Base-by-base conservation (phyloP, 768 basidiomycete genomes). In the Kwoniella bestiolae region DNA sequence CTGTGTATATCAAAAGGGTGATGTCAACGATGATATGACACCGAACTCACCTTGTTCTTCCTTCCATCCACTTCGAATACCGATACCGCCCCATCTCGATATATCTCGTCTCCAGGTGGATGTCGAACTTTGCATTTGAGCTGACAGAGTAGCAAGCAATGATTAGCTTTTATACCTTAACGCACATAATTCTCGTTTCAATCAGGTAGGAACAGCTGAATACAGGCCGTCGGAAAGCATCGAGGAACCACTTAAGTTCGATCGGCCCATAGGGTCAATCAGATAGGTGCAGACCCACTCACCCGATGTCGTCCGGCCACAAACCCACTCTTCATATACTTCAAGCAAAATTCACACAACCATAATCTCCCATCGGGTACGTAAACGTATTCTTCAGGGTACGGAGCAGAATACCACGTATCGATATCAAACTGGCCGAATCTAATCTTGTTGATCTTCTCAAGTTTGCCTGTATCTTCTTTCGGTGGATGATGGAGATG, bases 391-490 rank as follows among this genome's bases (percentile, higher is more conserved):
- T 99, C 96, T 78, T 98, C 95, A 0, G 96, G 95, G 79, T 97
- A 98, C 5, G 96, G 96, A 25, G 96, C 96, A 78, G 96, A 93
- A 80, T 92, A 98, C 96, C 96, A 99, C 3, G 96, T 98, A 79
- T 92, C 88, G 77, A 98, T 92, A 75, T 98, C 94, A 78, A 85
- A 94, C 61, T 87, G 85, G 28, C 94, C 94, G 73, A 97, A 94
- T 29, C 93, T 88, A 68, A 97, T 93, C 60, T 86, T 87, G 60
- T 88, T 89, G 84, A 95, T 96, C 69, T 79, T 80, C 55, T 81
- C 73, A 2, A 56, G 31, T 26, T 47, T 38, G 41, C 16, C 25
- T 21, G 23, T 34, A n/a, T 23, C 28, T 28, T 23, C 56, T 29
- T n/a, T 46, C 56, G 89, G 88, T 49, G 90, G 85, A 53, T 53